Base-by-base conservation (phyloP, 2,329 filamentous ascomycete genomes). In the Alternaria sp. region DNA sequence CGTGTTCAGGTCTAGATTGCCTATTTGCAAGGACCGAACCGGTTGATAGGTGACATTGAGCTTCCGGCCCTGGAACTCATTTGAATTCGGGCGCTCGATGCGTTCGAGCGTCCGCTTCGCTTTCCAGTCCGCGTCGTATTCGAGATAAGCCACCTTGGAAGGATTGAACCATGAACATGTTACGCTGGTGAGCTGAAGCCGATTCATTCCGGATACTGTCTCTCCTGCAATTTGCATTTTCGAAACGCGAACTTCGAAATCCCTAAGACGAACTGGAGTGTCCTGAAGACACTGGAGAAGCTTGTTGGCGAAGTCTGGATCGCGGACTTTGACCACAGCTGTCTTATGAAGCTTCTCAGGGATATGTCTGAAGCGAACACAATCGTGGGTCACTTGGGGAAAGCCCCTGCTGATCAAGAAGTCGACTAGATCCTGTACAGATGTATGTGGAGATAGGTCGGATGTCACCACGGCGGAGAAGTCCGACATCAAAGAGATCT, bases 171-270 rank as follows among this genome's bases (percentile, higher is more conserved):
- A 71, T 41, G 66, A 56, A 60, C 68, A 71, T 18, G 55, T 44
- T 41, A 71, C 66, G 20, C 53, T 33, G 15, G 60, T 58, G 44
- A 71, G 68, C 54, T 71, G 69, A 8, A 71, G 59, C 2, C 66
- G 63, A 60, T 70, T 71, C n/a, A 45, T 61, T 20, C 65, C 57
- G 3, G 60, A 60, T 59, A 10, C 26, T 18, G n/a, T 55, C 41
- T 55, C 5, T 30, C 50, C 21, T 54, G 28, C 50, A 54, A 54
- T 6, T 54, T 54, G 50, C 30, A 54, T 54, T 54, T 54, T 54
- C 30, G 33, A 54, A 7, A 26, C 30, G 26, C 37, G 50, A 54
- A 54, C 20, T 54, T 41, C 33, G 5, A 54, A 2, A 43, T 43
- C 50, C 50, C 50, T 0, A 18, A 54, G 26, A 54, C 28, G 33